phyloP scores from a whole-genome alignment of 768 basidiomycete species.

The Mycena latifolia region DNA sequence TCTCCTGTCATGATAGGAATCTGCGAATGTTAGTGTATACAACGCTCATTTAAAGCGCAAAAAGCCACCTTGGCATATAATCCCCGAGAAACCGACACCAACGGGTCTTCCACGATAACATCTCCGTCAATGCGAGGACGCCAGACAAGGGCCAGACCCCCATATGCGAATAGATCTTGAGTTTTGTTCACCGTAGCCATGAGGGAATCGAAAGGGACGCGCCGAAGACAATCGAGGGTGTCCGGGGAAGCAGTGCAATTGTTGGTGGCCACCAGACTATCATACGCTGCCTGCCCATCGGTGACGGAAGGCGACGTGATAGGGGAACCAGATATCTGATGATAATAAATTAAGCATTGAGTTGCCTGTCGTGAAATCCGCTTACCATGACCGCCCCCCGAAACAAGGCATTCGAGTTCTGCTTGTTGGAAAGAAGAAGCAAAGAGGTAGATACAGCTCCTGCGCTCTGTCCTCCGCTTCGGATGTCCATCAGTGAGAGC shows the following conservation, averaged over 20 bases:
- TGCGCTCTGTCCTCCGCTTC: conserved; percentile 24
- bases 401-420: conserved; percentile 7
- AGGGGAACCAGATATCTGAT: conserved; percentile 6
- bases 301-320: neutral
- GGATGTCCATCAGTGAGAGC: too few relatives aligned
- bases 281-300: conserved; percentile 15
- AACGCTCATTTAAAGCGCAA: conserved; percentile 19
- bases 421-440: conserved; percentile 15
- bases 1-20: conserved; percentile 48
- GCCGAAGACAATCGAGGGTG: conserved; percentile 50
- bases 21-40: conserved; percentile 19
- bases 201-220: too few relatives aligned
- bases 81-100: conserved; percentile 48
- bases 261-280: conserved; percentile 18
- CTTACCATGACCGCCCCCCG: conserved; percentile 21
- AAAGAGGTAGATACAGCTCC: conserved; percentile 11
- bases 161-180: conserved; percentile 45
- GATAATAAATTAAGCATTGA: neutral
- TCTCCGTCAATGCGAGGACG: too few relatives aligned
- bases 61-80: conserved; percentile 41
- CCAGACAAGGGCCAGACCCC: conserved; percentile 49
- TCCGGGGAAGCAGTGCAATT: conserved; percentile 42
- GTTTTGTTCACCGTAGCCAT: conserved; percentile 47
- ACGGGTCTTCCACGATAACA: conserved; percentile 50
- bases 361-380: too few relatives aligned